Percentiles rank a stretch among this genome's conserved stretches.
Evolutionary conservation across 768 basidiomycete species (phyloP).

Genomic region (Gyrodon lividus): DNA sequence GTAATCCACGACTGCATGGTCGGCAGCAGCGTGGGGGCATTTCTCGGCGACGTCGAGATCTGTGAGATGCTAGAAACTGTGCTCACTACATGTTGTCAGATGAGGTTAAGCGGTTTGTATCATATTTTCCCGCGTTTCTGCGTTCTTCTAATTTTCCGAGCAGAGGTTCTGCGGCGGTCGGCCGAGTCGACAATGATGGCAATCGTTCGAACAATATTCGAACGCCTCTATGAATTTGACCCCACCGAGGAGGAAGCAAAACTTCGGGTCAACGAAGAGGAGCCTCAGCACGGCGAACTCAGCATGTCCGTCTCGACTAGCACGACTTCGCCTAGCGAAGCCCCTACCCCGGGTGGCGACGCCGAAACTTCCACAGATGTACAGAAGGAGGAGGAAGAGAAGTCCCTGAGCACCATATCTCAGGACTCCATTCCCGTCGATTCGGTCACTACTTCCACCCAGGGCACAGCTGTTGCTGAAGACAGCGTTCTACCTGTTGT

Average conservation of each 20-base stretch:
- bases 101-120: slow-evolving; percentile 86
- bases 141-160: slow-evolving; percentile 15
- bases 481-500: slow-evolving; percentile 34
- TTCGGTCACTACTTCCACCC: background rate
- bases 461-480: slow-evolving; percentile 15
- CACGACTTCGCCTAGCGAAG: slow-evolving; percentile 22
- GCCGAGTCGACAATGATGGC: slow-evolving; percentile 89
- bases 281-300: slow-evolving; percentile 53
- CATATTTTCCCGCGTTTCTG: slow-evolving; percentile 3
- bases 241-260: slow-evolving; percentile 68
- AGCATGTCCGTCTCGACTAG: slow-evolving; percentile 56
- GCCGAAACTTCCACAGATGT: slow-evolving; percentile 10
- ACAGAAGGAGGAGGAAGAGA: slow-evolving; percentile 15
- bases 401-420: background rate
- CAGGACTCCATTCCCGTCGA: background rate
- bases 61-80: slow-evolving; percentile 99
- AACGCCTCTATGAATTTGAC: slow-evolving; percentile 64
- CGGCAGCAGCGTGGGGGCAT: slow-evolving; percentile 56
- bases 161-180: slow-evolving; percentile 83
- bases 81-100: slow-evolving; percentile 94
- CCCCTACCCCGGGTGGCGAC: slow-evolving; percentile 1
- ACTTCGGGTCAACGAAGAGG: slow-evolving; percentile 49
- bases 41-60: slow-evolving; percentile 87
- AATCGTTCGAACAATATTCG: slow-evolving; percentile 80
- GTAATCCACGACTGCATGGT: slow-evolving; percentile 86